phyloP scores from a whole-genome alignment of 768 basidiomycete genomes.

The Suillus cothurnatus region DNA sequence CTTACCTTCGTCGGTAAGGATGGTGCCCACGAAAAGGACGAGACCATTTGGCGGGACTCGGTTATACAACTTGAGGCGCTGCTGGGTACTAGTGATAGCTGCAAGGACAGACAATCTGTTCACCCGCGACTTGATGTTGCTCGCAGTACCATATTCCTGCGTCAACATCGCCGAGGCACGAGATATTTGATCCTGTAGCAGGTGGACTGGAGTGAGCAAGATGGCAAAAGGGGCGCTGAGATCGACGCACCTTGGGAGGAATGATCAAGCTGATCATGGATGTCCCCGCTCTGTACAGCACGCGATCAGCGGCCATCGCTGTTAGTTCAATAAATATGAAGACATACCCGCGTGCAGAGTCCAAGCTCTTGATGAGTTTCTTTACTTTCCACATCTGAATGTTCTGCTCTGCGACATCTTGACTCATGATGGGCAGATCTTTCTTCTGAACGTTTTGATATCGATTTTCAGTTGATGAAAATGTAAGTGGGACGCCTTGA shows the following conservation, averaged over 20 bases:
- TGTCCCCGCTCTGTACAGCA: constrained; percentile 74
- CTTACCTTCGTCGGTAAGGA: constrained; percentile 97
- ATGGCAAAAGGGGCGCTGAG: constrained; percentile 7
- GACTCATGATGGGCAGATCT: constrained; percentile 63
- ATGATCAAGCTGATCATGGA: constrained; percentile 99
- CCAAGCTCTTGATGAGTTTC: constrained; percentile 98
- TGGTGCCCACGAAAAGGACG: constrained; percentile 97
- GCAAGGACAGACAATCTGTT: constrained; percentile 97
- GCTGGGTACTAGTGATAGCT: constrained; percentile 98
- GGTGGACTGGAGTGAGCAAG: constrained; percentile 10
- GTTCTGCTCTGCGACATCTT: constrained; percentile 89
- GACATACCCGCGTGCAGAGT: constrained; percentile 62
- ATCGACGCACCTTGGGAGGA: constrained; percentile 76
- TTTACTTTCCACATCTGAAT: constrained; percentile 99
- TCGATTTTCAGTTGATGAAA: constrained; percentile 16
- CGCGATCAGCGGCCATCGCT: constrained; percentile 24
- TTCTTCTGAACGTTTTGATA: constrained; percentile 13
- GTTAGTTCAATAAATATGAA: constrained; percentile 7
- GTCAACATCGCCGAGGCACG: constrained; percentile 95
- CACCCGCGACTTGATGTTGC: constrained; percentile 99
- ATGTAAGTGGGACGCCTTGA: constrained; percentile 13
- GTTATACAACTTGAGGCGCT: constrained; percentile 88
- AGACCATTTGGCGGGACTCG: constrained; percentile 92
- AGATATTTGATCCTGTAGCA: constrained; percentile 84
- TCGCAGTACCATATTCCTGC: constrained; percentile 98